Conservation (phyloP, 352 stramenopile genomes). For the Pythium volutum region DNA sequence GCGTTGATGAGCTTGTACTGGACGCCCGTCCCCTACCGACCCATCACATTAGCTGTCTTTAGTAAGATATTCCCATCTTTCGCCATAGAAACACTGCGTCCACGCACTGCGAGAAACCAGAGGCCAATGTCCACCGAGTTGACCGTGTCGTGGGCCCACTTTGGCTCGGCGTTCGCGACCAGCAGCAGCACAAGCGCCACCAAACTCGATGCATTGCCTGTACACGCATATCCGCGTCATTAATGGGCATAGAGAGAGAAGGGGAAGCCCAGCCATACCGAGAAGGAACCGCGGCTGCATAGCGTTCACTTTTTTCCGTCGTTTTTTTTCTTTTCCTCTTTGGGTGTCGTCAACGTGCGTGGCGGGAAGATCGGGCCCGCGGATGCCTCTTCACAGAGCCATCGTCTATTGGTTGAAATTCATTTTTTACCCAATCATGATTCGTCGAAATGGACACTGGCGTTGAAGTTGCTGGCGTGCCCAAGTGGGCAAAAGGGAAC, state of each 20-base stretch:
- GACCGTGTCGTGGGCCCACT: conserved; percentile 61
- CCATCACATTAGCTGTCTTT: not conserved
- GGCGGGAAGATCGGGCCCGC: not conserved
- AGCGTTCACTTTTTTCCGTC: not conserved
- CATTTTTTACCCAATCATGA: not conserved
- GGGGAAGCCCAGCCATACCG: not conserved
- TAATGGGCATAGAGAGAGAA: not conserved
- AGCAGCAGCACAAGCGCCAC: conserved; percentile 50
- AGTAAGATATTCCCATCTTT: not conserved
- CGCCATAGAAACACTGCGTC: not conserved
- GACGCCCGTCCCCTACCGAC: conserved; percentile 53
- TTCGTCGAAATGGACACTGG: conserved; percentile 1
- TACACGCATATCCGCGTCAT: not conserved
- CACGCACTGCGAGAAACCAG: conserved; percentile 54
- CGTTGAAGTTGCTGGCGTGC: conserved; percentile 20
- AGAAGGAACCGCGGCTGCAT: conserved; percentile 26
- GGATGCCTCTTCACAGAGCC: not conserved
- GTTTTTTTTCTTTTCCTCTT: too few species aligned
- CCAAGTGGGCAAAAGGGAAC: too few species aligned
- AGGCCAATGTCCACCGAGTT: conserved; percentile 78
- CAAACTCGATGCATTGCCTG: conserved; percentile 52
- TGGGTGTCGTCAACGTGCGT: too few species aligned
- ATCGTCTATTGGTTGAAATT: conserved; percentile 14
- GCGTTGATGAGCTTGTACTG: conserved; percentile 84
- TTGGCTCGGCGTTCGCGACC: conserved; percentile 35